Base-by-base conservation (phyloP, 306 rosid species). In the Dalbergia cultrata region DNA sequence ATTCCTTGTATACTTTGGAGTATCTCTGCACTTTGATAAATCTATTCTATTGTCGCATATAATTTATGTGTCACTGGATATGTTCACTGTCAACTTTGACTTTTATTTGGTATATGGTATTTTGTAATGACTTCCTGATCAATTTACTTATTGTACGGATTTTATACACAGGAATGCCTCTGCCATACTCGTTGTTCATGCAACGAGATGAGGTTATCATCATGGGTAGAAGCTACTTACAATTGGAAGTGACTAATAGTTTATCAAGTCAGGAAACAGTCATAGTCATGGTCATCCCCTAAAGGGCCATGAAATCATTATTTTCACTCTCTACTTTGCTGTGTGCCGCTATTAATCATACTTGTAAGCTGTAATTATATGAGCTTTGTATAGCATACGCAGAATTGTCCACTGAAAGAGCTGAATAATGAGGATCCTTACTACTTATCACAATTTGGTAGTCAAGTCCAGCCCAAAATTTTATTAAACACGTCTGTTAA, bases 371-470 rank as follows among this genome's bases (percentile, higher is more conserved):
- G 13, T 26, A 56, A 57, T 44, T 52, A 16, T 17, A 53, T 74
- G 63, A 35, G 67, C 76, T 72, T 76, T 71, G 85, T 83, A 83
- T 86, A 71, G 72, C 71, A 66, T 47, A 54, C 47, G 14, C 54
- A 71, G 54, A 70, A 22, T 16, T 52, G 4, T 76, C 59, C 74
- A 53, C 37, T 33, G 50, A 31, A 76, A 49, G 66, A 58, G 66
- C 75, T 67, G 66, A 34, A 56, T 75, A 57, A 56, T 57, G 44
- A 41, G 80, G 53, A 43, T 45, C 9, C 45, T 65, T 66, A 26
- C 31, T 26, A 26, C 31, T 26, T 26, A 8, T 35, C 41, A n/a
- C 8, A 12, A 8, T 44, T 12, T 26, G 10, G 13, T 44, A 14
- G 8, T 41, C 39, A 70, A 37, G 44, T 26, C 59, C 80, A 44